Base-by-base conservation (phyloP, 2,329 filamentous ascomycete genomes). In the Alternaria sp. region DNA sequence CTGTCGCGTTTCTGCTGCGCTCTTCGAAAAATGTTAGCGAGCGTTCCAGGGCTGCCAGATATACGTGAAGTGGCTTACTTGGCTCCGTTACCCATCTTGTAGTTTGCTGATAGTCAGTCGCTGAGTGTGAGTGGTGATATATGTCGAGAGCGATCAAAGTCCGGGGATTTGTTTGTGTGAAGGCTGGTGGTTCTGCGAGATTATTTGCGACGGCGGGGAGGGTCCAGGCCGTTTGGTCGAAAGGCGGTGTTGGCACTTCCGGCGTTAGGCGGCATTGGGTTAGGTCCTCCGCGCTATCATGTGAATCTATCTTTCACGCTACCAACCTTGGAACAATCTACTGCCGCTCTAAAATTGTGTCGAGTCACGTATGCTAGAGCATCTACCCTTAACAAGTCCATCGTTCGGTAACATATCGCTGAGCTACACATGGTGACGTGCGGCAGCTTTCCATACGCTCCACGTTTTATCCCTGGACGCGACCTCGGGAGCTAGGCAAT, bases 1-100 rank as follows among this genome's bases (percentile, higher is more conserved):
- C 78, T 75, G 63, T 80, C 78, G 63, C 78, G 76, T 71, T 79
- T 79, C 67, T 80, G 78, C 65, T 75, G 72, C 70, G 78, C 78
- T 67, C 76, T 79, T 58, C 9, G 54, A 12, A 30, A n/a, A 52
- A 52, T 52, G 69, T 77, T 59, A 77, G 70, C 63, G 17, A 54
- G 19, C 30, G 30, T 32, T 32, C 30, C 30, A 32, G 30, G 30
- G 30, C 30, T 32, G 12, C 30, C 8, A 3, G 12, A 32, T 32
- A 32, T 15, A 32, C 15, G 30, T 32, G 4, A 32, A 32, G 30
- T 32, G 30, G 30, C 30, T 32, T 77, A 79, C 77, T 76, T 79
- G 55, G 74, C 74, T 73, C 77, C 77, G 76, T 79, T 79, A 63
- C 77, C 77, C 77, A 79, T 79, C 25, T 54, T 69, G 65, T 62